Conservation (phyloP, 306 rosid species). For the Hylodesmum podocarpum region DNA sequence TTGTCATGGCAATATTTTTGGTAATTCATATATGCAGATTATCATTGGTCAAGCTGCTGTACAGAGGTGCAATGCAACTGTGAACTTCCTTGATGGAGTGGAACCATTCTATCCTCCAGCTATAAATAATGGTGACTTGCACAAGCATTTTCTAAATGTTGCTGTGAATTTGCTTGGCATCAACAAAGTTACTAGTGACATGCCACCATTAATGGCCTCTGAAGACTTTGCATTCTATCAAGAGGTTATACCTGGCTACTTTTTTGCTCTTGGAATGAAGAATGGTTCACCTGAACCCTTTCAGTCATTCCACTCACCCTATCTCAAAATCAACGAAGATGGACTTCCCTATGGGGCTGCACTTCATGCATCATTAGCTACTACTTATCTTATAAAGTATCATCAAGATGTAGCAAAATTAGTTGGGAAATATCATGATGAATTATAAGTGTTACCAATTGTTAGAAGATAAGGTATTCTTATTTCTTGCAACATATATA, state of each 20-base stretch:
- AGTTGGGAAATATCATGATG: too few relatives aligned
- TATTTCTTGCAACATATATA: too few relatives aligned
- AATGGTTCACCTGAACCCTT: constrained; percentile 29
- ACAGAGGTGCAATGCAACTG: constrained; percentile 20
- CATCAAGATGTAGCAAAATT: too few relatives aligned
- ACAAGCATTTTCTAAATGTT: constrained; percentile 45
- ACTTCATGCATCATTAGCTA: constrained; percentile 82
- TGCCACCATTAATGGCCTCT: constrained; percentile 50
- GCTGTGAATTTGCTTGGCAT: constrained; percentile 59
- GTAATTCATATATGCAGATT: constrained; percentile 46
- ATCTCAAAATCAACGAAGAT: constrained; percentile 68
- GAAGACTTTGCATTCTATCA: constrained; percentile 88
- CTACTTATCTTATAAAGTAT: constrained; percentile 57
- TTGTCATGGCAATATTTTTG: too few relatives aligned
- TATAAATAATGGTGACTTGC: constrained; percentile 51
- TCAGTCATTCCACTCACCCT: constrained; percentile 51
- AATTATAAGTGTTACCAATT: too few relatives aligned
- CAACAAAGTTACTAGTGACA: constrained; percentile 39
- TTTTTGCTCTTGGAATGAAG: constrained; percentile 50
- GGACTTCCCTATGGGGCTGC: constrained; percentile 84
- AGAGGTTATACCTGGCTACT: constrained; percentile 72
- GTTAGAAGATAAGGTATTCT: too few relatives aligned
- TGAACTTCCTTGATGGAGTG: constrained; percentile 47
- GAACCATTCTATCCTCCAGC: constrained; percentile 56
- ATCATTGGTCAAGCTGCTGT: constrained; percentile 70